phyloP scores from a whole-genome alignment of 106 monocot genomes.

The Dendrobium chrysotoxum region DNA sequence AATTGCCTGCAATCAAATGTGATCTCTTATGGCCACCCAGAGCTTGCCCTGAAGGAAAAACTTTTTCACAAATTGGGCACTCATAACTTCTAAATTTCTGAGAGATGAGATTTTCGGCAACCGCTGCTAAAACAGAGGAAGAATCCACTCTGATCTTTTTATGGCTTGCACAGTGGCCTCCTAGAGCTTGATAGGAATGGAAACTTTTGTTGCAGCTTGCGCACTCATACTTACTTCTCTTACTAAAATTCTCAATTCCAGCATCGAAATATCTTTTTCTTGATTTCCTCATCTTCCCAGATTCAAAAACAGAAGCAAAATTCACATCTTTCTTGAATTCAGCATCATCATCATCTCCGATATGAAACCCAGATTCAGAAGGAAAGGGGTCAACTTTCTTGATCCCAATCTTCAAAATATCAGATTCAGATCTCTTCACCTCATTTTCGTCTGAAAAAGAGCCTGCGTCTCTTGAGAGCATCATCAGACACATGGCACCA shows the following conservation, averaged over 20 bases:
- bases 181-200: constrained; percentile 35
- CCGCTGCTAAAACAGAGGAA: background rate
- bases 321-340: background rate
- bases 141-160: constrained; percentile 6
- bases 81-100: background rate
- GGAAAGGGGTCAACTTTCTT: constrained; percentile 8
- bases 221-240: constrained; percentile 18
- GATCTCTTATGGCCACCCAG: constrained; percentile 13
- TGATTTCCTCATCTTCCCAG: background rate
- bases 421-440: constrained; percentile 8
- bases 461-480: constrained; percentile 13
- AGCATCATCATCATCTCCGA: background rate
- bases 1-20: background rate
- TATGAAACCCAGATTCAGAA: background rate
- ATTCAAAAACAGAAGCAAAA: background rate
- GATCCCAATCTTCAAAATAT: background rate
- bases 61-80: constrained; percentile 6
- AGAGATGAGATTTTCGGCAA: background rate
- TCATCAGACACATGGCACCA: constrained; percentile 9
- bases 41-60: constrained; percentile 12
- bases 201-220: constrained; percentile 25
- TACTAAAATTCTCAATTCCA: background rate
- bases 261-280: background rate
- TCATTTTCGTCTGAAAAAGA: background rate
- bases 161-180: constrained; percentile 31